These are phyloP conservation scores for Daldinia concentrica DNA, from an alignment of 495 filamentous ascomycete species.

Conservation along the genomic window DNA sequence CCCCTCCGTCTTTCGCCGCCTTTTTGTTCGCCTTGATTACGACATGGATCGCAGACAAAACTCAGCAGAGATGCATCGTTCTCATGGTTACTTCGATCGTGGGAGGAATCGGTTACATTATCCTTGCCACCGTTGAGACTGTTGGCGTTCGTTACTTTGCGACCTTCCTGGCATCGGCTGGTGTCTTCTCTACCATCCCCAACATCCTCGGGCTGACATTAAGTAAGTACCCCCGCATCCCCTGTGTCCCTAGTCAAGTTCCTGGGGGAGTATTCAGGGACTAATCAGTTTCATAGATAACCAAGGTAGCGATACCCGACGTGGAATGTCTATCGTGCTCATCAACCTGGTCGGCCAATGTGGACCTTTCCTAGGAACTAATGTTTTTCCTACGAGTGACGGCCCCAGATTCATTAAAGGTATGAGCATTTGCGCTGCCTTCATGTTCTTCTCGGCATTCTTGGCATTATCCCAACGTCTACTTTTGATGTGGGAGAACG, in stretches of 20 bases:
- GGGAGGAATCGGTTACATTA: conserved; percentile 74
- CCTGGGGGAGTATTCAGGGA: background rate
- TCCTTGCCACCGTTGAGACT: conserved; percentile 66
- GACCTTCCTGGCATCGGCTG: conserved; percentile 70
- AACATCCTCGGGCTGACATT: conserved; percentile 73
- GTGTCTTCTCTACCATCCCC: conserved; percentile 69
- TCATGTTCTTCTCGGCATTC: conserved; percentile 69
- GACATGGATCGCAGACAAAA: conserved; percentile 75
- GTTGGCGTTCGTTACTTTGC: conserved; percentile 71
- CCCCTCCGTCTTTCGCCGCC: conserved; percentile 78
- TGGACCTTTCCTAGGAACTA: conserved; percentile 73
- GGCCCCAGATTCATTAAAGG: conserved; percentile 67
- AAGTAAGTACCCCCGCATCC: conserved; percentile 43
- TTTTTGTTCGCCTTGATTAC: conserved; percentile 71
- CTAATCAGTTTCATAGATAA: conserved; percentile 55
- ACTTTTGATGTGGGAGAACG: conserved; percentile 69
- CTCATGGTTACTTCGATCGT: conserved; percentile 68
- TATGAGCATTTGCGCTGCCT: conserved; percentile 70
- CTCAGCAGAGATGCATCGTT: conserved; percentile 73
- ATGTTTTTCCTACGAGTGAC: conserved; percentile 66
- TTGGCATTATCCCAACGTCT: conserved; percentile 63
- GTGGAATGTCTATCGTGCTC: conserved; percentile 72
- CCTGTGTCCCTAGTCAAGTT: background rate
- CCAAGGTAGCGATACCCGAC: conserved; percentile 69
- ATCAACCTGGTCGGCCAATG: conserved; percentile 73